Percentiles rank a stretch among this genome's conserved stretches.
These are phyloP conservation scores for Salvia rosmarinus DNA, from an alignment of 257 asterid genomes.

Conservation along the genomic window DNA sequence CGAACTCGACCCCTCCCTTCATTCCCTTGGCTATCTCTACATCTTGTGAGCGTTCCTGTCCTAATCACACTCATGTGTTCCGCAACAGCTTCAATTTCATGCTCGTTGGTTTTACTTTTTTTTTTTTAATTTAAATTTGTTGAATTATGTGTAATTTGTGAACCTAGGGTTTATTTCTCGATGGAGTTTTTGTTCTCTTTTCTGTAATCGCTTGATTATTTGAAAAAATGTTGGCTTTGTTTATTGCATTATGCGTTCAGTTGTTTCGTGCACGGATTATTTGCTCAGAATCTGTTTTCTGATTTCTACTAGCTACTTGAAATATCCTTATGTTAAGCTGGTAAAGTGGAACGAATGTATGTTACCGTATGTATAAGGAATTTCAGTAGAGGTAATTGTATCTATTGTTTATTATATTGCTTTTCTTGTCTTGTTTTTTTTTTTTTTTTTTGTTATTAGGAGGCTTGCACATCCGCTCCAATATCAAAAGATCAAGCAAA, in stretches of 20 bases:
- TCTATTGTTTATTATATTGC: not conserved
- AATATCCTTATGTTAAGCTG: constrained; percentile 15
- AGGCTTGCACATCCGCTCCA: constrained; percentile 62
- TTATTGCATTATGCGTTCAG: not conserved
- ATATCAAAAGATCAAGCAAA: constrained; percentile 59
- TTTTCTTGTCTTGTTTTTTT: not conserved
- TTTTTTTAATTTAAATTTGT: not conserved
- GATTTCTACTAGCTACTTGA: not conserved
- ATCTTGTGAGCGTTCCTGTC: constrained; percentile 50
- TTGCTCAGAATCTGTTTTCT: not conserved
- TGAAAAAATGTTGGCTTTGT: not conserved
- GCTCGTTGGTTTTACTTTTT: not conserved
- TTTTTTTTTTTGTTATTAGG: constrained; percentile 48
- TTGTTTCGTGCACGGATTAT: constrained; percentile 5
- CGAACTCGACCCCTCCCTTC: constrained; percentile 68
- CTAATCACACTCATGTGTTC: not conserved
- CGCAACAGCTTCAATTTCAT: not conserved
- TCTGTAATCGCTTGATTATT: not conserved
- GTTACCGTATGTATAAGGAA: not conserved
- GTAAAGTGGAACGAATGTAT: not conserved
- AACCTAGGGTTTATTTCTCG: constrained; percentile 33
- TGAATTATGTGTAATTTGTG: constrained; percentile 24
- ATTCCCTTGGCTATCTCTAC: constrained; percentile 85
- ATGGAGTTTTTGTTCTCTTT: not conserved
- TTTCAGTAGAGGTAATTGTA: not conserved